Evolutionary conservation across 2,329 filamentous ascomycete genomes (phyloP).

Genomic region (Aspergillus awamori): DNA sequence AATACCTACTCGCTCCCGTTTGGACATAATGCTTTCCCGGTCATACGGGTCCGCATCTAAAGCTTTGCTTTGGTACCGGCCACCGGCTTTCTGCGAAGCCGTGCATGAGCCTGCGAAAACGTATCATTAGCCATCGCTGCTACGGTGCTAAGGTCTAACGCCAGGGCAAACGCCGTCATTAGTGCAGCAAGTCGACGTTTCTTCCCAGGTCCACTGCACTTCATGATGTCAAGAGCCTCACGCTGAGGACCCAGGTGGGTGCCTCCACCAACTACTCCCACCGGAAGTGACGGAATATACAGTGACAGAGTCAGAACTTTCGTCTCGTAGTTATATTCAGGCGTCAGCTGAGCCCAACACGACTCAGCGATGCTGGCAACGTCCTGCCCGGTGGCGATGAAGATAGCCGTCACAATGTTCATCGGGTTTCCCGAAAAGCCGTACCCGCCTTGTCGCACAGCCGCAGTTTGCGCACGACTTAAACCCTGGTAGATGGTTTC

Average conservation of each 20-base stretch:
- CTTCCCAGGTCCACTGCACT: conserved; percentile 23
- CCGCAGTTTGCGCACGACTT: conserved; percentile 16
- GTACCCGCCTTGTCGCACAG: conserved; percentile 20
- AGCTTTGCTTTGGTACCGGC: background rate
- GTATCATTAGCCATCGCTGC: conserved; percentile 23
- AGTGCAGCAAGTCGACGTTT: conserved; percentile 30
- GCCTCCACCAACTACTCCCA: conserved; percentile 31
- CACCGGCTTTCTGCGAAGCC: background rate
- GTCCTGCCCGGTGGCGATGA: conserved; percentile 31
- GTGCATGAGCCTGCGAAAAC: conserved; percentile 26
- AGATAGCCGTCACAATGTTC: conserved; percentile 27
- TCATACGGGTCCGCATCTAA: background rate
- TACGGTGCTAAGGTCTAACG: conserved; percentile 28
- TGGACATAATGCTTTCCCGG: no score
- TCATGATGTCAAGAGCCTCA: conserved; percentile 30
- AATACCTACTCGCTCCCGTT: no score
- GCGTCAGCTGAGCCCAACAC: conserved; percentile 25
- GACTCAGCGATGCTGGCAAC: conserved; percentile 23
- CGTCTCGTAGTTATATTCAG: conserved; percentile 23
- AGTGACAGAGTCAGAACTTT: conserved; percentile 24
- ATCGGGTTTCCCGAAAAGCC: conserved; percentile 21
- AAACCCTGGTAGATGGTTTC: conserved; percentile 12
- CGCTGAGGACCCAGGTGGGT: conserved; percentile 27
- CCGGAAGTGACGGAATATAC: conserved; percentile 30
- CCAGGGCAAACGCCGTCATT: conserved; percentile 31